Percentiles rank a stretch among this genome's conserved stretches.
phyloP scores from a whole-genome alignment of 1,284 basidiomycete species.

The Cutaneotrichosporon dermatis region DNA sequence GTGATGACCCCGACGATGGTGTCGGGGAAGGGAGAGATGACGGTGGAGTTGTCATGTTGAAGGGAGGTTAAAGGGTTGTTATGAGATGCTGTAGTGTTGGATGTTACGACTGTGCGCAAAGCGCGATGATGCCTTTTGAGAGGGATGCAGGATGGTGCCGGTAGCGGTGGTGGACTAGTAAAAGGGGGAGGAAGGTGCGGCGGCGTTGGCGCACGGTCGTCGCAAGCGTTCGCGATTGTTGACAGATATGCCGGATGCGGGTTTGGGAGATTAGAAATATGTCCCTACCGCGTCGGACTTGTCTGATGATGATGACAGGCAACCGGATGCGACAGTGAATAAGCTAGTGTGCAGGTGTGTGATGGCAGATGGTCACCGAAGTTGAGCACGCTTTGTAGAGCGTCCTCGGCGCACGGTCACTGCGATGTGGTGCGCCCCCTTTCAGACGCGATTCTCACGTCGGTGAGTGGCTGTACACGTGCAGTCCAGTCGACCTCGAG shows the following conservation, averaged over 20 bases:
- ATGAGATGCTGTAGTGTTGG: constrained; percentile 4
- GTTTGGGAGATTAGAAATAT: too few species aligned
- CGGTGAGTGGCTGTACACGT: background rate
- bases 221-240: too few species aligned
- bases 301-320: background rate
- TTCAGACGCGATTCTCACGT: background rate
- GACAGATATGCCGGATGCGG: background rate
- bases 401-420: constrained; percentile 1
- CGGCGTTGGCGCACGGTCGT: background rate
- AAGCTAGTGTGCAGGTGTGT: background rate
- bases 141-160: constrained; percentile 2
- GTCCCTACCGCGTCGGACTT: too few species aligned
- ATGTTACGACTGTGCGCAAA: background rate
- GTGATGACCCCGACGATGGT: constrained; percentile 32
- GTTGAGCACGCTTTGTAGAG: background rate
- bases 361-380: background rate
- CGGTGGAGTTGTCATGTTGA: constrained; percentile 36
- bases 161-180: too few species aligned
- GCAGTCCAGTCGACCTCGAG: background rate
- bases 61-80: background rate
- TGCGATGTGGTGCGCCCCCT: background rate
- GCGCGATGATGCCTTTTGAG: background rate
- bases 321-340: background rate
- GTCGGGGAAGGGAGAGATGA: constrained; percentile 35
- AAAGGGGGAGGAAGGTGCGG: background rate